Evolutionary conservation across 192 early-diverging fungal species (phyloP).

Genomic region (Mortierella claussenii): DNA sequence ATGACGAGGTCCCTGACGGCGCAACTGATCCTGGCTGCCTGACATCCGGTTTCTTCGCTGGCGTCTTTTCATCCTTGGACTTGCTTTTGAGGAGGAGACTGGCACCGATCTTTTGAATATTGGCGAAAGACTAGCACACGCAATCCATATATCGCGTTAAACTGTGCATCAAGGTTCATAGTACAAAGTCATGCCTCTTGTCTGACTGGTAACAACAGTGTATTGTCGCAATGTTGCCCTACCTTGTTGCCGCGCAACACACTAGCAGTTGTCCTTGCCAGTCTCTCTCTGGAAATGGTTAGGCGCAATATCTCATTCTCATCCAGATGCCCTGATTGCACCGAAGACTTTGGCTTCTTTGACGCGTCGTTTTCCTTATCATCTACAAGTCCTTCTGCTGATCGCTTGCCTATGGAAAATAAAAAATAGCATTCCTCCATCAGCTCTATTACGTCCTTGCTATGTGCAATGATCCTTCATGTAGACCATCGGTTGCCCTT

Average conservation of each 20-base stretch:
- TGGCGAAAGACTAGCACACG: conserved; percentile 53
- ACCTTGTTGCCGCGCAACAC: conserved; percentile 60
- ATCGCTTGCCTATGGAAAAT: conserved; percentile 36
- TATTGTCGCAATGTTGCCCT: not conserved
- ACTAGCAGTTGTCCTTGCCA: conserved; percentile 53
- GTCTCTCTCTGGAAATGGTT: conserved; percentile 53
- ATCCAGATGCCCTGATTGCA: conserved; percentile 30
- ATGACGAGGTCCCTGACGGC: conserved; percentile 7
- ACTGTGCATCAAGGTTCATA: too few species aligned
- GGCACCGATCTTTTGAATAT: conserved; percentile 49
- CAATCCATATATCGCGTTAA: too few species aligned
- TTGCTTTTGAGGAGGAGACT: conserved; percentile 46
- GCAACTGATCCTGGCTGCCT: conserved; percentile 22
- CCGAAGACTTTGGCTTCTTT: conserved; percentile 47
- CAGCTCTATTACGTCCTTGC: too few species aligned
- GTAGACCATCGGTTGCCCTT: not conserved
- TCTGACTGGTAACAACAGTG: not conserved
- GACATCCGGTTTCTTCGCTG: conserved; percentile 29
- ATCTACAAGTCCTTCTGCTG: conserved; percentile 46
- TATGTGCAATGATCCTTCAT: too few species aligned
- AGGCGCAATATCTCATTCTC: conserved; percentile 52
- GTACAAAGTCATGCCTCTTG: not conserved
- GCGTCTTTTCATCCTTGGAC: conserved; percentile 43
- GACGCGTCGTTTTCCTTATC: conserved; percentile 43
- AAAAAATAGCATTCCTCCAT: not conserved